Evolutionary conservation across 768 basidiomycete genomes (phyloP).

Genomic region (Tulasnella calospora): DNA sequence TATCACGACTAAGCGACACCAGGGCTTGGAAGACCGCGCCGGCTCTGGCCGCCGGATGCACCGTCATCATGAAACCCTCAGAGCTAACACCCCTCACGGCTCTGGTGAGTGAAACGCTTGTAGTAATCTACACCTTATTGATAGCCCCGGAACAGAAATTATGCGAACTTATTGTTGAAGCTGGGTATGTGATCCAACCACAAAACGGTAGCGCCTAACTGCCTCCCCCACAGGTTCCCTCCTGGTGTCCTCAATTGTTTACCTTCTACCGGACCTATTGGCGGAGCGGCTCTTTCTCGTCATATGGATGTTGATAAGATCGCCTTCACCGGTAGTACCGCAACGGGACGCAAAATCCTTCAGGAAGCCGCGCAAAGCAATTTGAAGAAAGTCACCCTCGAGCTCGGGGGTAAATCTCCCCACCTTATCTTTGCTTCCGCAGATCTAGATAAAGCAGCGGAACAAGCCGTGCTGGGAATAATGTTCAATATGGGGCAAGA

Average conservation of each 20-base stretch:
- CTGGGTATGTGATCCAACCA: constrained; percentile 57
- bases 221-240: constrained; percentile 51
- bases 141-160: constrained; percentile 53
- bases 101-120: constrained; percentile 46
- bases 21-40: constrained; percentile 93
- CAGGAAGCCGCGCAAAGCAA: constrained; percentile 90
- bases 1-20: constrained; percentile 19
- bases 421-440: constrained; percentile 87
- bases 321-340: constrained; percentile 90
- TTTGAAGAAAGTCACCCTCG: constrained; percentile 90
- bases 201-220: neutral
- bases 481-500: constrained; percentile 39
- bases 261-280: constrained; percentile 72
- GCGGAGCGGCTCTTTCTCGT: constrained; percentile 76
- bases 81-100: constrained; percentile 82
- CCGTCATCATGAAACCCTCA: constrained; percentile 92
- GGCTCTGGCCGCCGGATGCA: constrained; percentile 85
- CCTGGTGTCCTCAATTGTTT: constrained; percentile 88
- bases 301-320: constrained; percentile 88
- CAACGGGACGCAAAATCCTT: constrained; percentile 85
- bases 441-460: constrained; percentile 57
- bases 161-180: constrained; percentile 73
- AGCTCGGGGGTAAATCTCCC: constrained; percentile 90
- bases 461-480: constrained; percentile 31
- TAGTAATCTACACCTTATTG: constrained; percentile 6